Percentiles rank a stretch among this genome's conserved stretches.
phyloP scores from a whole-genome alignment of 2,329 filamentous ascomycete species.

The Alternaria burnsii region DNA sequence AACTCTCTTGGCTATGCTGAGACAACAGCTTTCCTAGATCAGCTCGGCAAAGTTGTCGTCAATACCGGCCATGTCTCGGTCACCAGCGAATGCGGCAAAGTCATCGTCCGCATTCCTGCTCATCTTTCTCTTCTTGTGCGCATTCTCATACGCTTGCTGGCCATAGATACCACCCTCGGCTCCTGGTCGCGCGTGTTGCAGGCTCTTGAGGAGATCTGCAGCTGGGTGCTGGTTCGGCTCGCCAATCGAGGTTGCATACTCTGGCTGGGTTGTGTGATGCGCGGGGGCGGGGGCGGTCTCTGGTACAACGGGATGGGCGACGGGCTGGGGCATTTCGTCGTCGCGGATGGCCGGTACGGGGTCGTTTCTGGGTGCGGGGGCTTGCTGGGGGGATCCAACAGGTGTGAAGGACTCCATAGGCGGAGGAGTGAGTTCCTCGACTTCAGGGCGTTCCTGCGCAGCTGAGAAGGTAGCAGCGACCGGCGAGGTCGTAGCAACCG shows the following conservation, averaged over 20 bases:
- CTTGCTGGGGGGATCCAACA: conserved; percentile 56
- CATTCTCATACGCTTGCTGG: conserved; percentile 30
- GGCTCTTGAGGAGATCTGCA: conserved; percentile 42
- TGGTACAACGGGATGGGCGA: conserved; percentile 37
- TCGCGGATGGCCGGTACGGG: conserved; percentile 35
- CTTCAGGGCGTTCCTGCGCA: conserved; percentile 74
- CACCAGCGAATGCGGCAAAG: conserved; percentile 52
- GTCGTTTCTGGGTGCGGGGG: conserved; percentile 17
- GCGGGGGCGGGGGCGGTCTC: conserved; percentile 34
- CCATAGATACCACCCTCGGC: conserved; percentile 35
- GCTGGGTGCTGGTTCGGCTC: conserved; percentile 28
- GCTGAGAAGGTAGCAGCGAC: conserved; percentile 23
- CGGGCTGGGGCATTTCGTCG: conserved; percentile 40
- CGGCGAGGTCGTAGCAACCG: conserved; percentile 29
- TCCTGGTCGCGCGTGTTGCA: conserved; percentile 38
- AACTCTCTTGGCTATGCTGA: background rate
- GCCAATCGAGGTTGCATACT: conserved; percentile 35
- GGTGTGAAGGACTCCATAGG: conserved; percentile 66
- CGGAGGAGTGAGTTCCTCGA: conserved; percentile 89
- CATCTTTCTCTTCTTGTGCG: conserved; percentile 52
- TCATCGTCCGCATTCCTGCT: conserved; percentile 48
- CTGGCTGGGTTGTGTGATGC: conserved; percentile 27
- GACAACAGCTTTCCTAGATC: conserved; percentile 28
- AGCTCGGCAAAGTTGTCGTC: conserved; percentile 70
- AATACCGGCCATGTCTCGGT: conserved; percentile 64